These are phyloP conservation scores for Fraxinus platypoda DNA, from an alignment of 305 asterid genomes.

Conservation along the genomic window DNA sequence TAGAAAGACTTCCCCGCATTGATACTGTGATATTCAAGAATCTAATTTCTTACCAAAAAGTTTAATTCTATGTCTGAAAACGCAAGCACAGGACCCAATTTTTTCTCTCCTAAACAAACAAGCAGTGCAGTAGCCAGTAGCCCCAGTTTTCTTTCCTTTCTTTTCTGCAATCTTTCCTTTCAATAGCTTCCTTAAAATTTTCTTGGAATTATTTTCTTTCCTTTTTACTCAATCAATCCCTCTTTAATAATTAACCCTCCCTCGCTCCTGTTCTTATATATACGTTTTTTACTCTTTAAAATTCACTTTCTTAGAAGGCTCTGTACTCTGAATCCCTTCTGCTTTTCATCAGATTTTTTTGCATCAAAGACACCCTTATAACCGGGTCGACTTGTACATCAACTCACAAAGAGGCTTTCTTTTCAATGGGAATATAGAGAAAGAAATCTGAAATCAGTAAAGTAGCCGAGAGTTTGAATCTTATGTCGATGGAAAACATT, in stretches of 20 bases:
- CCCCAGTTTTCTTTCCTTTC: neutral
- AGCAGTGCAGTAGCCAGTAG: neutral
- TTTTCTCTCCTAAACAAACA: neutral
- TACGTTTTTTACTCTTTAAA: no score
- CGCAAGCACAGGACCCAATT: neutral
- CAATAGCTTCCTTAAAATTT: neutral
- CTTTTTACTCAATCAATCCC: neutral
- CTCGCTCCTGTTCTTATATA: neutral
- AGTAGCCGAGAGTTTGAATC: neutral
- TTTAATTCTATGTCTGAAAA: neutral
- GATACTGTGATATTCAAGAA: neutral
- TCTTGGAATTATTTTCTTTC: neutral
- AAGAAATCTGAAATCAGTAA: neutral
- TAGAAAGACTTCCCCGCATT: neutral
- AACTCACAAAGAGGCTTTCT: neutral
- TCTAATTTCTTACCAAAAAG: neutral
- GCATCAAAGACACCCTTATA: neutral
- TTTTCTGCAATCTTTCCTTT: neutral
- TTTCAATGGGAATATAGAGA: neutral
- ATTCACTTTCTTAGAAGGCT: neutral
- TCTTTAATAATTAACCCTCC: neutral
- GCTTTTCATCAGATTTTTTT: neutral
- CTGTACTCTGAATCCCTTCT: neutral
- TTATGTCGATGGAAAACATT: constrained; percentile 33
- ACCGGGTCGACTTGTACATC: neutral